Conservation (phyloP, 345 rosid genomes). For the Brassica nigra region DNA sequence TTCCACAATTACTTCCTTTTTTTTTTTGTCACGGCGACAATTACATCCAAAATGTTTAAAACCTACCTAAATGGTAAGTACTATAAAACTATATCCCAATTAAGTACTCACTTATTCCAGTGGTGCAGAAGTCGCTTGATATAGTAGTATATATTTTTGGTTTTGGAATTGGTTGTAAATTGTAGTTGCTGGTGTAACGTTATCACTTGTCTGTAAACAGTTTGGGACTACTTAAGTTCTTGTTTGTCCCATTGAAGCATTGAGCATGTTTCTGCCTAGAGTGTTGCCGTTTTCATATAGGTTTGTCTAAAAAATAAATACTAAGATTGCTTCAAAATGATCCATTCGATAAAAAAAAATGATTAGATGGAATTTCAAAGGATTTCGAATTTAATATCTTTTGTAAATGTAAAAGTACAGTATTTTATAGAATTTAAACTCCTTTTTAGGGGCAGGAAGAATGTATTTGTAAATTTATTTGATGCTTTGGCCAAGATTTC, state of each 20-base stretch:
- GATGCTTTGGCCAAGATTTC: not conserved
- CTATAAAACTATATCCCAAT: not conserved
- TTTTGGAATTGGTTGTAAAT: not conserved
- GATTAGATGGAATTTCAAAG: too few species aligned
- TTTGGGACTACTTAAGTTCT: not conserved
- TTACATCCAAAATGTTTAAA: not conserved
- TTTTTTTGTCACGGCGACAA: too few species aligned
- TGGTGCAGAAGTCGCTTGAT: not conserved
- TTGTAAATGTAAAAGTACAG: not conserved
- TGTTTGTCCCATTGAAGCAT: too few species aligned
- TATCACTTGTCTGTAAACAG: not conserved
- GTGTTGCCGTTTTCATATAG: too few species aligned
- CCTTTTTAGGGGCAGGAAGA: not conserved
- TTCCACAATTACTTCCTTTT: not conserved
- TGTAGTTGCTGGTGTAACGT: not conserved
- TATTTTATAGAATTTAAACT: not conserved
- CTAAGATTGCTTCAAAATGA: too few species aligned
- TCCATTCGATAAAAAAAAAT: too few species aligned
- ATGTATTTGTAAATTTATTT: not conserved
- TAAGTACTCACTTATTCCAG: too few species aligned
- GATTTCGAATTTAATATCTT: too few species aligned
- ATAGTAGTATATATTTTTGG: not conserved
- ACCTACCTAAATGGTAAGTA: not conserved
- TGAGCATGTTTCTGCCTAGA: too few species aligned
- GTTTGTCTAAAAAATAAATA: too few species aligned